These are phyloP conservation scores for Butyriboletus regius DNA, from an alignment of 1,284 basidiomycete species.

Conservation along the genomic window DNA sequence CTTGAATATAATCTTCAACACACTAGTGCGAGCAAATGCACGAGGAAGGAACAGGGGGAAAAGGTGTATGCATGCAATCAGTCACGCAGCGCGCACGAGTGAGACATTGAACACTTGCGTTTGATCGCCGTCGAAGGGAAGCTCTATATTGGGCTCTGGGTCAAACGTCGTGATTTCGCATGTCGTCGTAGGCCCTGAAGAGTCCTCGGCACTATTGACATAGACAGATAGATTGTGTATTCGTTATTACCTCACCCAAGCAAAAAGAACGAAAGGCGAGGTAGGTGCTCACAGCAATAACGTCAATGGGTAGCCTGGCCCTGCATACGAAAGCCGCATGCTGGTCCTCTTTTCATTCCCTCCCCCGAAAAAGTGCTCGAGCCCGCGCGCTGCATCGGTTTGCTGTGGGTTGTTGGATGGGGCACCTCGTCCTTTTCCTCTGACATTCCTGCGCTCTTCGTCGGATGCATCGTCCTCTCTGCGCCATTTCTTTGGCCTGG, in stretches of 20 bases:
- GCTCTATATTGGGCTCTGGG: slow-evolving; percentile 71
- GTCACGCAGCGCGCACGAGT: slow-evolving; percentile 3
- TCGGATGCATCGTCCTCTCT: slow-evolving; percentile 47
- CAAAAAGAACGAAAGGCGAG: neutral
- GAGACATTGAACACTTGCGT: slow-evolving; percentile 42
- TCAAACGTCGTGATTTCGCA: slow-evolving; percentile 85
- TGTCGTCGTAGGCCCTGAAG: slow-evolving; percentile 75
- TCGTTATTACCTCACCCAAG: slow-evolving; percentile 5
- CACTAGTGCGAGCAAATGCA: slow-evolving; percentile 37
- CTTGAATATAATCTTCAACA: slow-evolving; percentile 81
- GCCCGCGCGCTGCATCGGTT: slow-evolving; percentile 17
- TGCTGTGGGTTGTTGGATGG: slow-evolving; percentile 9
- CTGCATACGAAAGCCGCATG: slow-evolving; percentile 78
- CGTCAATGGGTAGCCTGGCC: slow-evolving; percentile 71
- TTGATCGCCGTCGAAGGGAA: slow-evolving; percentile 66
- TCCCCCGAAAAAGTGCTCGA: slow-evolving; percentile 49
- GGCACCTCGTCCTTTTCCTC: slow-evolving; percentile 17
- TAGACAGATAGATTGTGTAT: neutral
- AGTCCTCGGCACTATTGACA: slow-evolving; percentile 69
- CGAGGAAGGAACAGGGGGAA: neutral
- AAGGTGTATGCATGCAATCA: slow-evolving; percentile 1
- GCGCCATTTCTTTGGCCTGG: slow-evolving; percentile 43
- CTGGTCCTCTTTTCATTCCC: slow-evolving; percentile 62
- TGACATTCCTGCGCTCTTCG: slow-evolving; percentile 28
- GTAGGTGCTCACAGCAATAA: slow-evolving; percentile 64